These are phyloP conservation scores for Penicillium chermesinum DNA, from an alignment of 495 filamentous ascomycete genomes.

Conservation along the genomic window DNA sequence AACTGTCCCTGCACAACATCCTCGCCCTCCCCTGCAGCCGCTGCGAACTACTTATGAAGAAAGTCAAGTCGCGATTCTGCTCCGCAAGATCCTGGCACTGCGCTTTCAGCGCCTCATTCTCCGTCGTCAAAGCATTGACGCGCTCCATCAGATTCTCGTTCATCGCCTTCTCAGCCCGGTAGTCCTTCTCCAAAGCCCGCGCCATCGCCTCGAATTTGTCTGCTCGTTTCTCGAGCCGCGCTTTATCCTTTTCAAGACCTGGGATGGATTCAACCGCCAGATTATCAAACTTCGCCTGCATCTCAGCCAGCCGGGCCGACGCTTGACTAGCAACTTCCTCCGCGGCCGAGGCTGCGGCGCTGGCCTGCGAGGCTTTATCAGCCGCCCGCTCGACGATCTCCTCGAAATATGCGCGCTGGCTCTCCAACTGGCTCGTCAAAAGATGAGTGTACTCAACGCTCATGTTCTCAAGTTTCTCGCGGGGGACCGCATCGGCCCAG, in stretches of 20 bases:
- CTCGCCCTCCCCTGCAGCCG: constrained; percentile 64
- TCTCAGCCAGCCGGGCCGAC: constrained; percentile 42
- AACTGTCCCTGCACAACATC: constrained; percentile 55
- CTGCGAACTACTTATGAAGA: constrained; percentile 81
- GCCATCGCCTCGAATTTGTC: constrained; percentile 71
- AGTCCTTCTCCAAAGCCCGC: constrained; percentile 66
- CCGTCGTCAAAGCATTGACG: constrained; percentile 59
- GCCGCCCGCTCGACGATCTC: constrained; percentile 86
- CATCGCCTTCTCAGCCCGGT: constrained; percentile 84
- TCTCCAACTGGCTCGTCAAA: constrained; percentile 84
- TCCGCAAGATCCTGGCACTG: constrained; percentile 65
- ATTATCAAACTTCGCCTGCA: constrained; percentile 52
- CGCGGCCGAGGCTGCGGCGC: constrained; percentile 59
- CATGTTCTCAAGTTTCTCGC: constrained; percentile 88
- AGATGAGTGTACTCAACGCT: constrained; percentile 92
- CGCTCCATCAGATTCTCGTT: constrained; percentile 71
- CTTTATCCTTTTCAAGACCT: constrained; percentile 62
- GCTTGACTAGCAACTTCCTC: constrained; percentile 48
- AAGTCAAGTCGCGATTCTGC: constrained; percentile 82
- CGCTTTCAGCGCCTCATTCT: constrained; percentile 49
- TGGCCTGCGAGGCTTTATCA: constrained; percentile 79
- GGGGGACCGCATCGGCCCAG: constrained; percentile 68
- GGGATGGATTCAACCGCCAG: constrained; percentile 57
- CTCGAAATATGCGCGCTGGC: constrained; percentile 89
- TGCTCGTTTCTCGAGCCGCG: constrained; percentile 60